Conservation (phyloP, 441 rosid genomes). For the Manihot esculenta region DNA sequence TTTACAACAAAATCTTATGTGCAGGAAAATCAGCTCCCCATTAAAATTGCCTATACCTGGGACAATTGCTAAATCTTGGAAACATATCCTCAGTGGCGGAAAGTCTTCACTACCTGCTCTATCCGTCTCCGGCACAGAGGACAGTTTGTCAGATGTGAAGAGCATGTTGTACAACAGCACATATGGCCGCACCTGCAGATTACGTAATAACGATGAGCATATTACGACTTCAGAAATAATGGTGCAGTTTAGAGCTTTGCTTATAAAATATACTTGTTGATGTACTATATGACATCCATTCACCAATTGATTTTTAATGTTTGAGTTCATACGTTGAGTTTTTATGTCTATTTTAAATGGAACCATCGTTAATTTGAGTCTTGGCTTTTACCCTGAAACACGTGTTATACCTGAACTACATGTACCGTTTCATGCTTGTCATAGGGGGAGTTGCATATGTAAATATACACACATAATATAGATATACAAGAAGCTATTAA, state of each 20-base stretch:
- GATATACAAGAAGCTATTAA: background rate
- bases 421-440: too few relatives aligned
- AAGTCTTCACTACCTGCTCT: slow-evolving; percentile 78
- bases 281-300: too few relatives aligned
- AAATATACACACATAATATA: background rate
- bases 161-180: slow-evolving; percentile 88
- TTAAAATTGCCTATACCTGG: slow-evolving; percentile 4
- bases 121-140: slow-evolving; percentile 90
- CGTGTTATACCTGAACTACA: too few relatives aligned
- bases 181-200: slow-evolving; percentile 89
- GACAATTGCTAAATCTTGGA: slow-evolving; percentile 10
- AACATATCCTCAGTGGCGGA: slow-evolving; percentile 55
- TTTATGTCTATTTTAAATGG: too few relatives aligned
- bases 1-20: slow-evolving; percentile 7
- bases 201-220: slow-evolving; percentile 18
- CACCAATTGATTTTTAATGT: too few relatives aligned
- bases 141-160: slow-evolving; percentile 65
- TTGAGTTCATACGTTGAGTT: too few relatives aligned
- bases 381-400: too few relatives aligned
- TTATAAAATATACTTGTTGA: too few relatives aligned
- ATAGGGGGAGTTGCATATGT: background rate
- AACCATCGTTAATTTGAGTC: too few relatives aligned
- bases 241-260: too few relatives aligned
- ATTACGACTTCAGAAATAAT: background rate
- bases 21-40: background rate